phyloP scores from a whole-genome alignment of 805 yeast species.

The Candida pini region DNA sequence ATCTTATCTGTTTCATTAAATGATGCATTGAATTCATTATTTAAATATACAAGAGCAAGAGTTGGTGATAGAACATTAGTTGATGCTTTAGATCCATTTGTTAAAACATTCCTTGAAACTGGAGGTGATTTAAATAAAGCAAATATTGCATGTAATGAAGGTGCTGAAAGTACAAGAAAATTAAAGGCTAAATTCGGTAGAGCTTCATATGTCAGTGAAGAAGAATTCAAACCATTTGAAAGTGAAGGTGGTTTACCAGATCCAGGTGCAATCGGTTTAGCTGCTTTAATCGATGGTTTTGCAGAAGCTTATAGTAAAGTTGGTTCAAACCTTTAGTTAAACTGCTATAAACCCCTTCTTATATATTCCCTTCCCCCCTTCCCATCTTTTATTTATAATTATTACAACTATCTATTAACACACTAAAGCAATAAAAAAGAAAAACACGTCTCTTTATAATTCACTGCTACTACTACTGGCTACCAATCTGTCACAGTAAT shows the following conservation, averaged over 20 bases:
- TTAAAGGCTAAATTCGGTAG: slow-evolving; percentile 87
- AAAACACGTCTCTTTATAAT: too few relatives aligned
- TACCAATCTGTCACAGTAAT: too few relatives aligned
- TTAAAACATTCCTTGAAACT: slow-evolving; percentile 48
- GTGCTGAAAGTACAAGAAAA: slow-evolving; percentile 70
- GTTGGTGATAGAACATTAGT: slow-evolving; percentile 84
- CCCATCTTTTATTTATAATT: too few relatives aligned
- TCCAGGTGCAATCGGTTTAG: slow-evolving; percentile 91
- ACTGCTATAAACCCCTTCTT: not conserved
- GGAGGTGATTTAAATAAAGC: slow-evolving; percentile 52
- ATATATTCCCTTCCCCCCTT: not conserved
- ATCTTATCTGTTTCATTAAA: slow-evolving; percentile 44
- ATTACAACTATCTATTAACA: too few relatives aligned
- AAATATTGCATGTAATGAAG: slow-evolving; percentile 60
- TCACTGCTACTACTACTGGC: too few relatives aligned
- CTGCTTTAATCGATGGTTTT: slow-evolving; percentile 29
- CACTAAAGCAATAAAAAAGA: too few relatives aligned
- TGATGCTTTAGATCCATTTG: slow-evolving; percentile 86
- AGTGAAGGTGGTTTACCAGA: slow-evolving; percentile 79
- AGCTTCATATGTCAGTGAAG: slow-evolving; percentile 79
- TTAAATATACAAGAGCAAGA: slow-evolving; percentile 84
- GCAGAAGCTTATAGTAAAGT: slow-evolving; percentile 21
- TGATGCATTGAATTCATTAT: slow-evolving; percentile 65
- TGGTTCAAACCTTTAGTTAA: slow-evolving; percentile 11
- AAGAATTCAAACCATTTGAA: slow-evolving; percentile 43